A percentile compares a stretch with the other conserved stretches of the same genome.
Conservation (phyloP, 2,329 filamentous ascomycete species). For the Orbilia oligospora region DNA sequence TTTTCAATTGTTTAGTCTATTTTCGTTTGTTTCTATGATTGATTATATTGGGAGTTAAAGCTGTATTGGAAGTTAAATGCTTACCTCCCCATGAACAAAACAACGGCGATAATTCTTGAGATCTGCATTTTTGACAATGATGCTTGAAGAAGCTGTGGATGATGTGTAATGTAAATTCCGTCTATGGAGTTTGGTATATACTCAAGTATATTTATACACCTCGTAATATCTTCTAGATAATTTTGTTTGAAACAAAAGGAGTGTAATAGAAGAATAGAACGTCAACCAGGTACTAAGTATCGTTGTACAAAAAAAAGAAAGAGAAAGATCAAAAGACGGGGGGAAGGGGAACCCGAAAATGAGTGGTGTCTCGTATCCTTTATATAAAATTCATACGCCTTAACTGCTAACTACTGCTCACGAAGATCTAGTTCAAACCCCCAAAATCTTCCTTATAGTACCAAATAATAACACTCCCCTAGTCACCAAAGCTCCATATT, state of each 20-base stretch:
- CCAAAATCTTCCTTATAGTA: no score
- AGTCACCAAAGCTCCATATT: no score
- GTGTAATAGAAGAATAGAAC: not conserved
- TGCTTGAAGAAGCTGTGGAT: constrained; percentile 4
- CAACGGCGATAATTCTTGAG: not conserved
- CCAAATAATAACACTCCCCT: no score
- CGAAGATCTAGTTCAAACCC: no score
- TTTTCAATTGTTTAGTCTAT: no score
- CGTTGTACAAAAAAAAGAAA: not conserved
- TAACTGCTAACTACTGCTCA: no score
- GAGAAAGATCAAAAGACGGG: not conserved
- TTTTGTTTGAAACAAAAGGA: not conserved
- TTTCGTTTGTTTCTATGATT: no score
- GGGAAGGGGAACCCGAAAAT: not conserved
- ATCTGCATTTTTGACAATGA: not conserved
- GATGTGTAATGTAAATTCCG: not conserved
- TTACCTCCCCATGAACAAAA: constrained; percentile 3
- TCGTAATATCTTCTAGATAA: not conserved
- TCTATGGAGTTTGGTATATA: not conserved
- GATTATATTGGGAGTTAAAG: not conserved
- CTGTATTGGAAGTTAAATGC: no score
- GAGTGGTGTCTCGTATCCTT: no score
- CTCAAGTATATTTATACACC: not conserved
- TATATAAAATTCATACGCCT: no score
- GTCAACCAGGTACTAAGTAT: not conserved